Percentiles rank a stretch among this genome's conserved stretches.
phyloP scores from a whole-genome alignment of 176 grass and related monocot genomes.

The sorghum (Sorghum bicolor) region DNA sequence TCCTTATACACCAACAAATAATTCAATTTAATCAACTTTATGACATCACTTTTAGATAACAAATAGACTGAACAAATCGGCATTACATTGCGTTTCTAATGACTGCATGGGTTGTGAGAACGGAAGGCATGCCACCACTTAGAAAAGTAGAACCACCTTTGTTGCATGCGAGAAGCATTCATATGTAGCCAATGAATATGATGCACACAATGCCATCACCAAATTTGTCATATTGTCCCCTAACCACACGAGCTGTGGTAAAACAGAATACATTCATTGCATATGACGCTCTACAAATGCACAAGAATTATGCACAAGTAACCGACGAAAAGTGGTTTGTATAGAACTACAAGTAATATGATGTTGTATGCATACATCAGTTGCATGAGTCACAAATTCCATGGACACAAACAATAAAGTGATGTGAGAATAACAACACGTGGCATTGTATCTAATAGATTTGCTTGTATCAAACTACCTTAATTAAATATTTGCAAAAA shows the following conservation, averaged over 20 bases:
- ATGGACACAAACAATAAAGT: neutral
- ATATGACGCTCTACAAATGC: neutral
- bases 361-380: neutral
- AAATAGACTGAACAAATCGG: neutral
- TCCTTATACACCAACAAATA: neutral
- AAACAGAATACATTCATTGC: neutral
- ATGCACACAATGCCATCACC: neutral
- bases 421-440: neutral
- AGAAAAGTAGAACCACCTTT: neutral
- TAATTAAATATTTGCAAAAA: neutral
- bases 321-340: neutral
- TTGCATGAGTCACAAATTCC: no score
- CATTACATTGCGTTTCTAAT: neutral
- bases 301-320: neutral
- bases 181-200: neutral
- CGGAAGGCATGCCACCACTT: neutral
- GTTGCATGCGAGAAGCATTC: neutral
- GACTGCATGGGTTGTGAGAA: neutral
- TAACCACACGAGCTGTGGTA: neutral
- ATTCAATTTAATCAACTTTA: neutral
- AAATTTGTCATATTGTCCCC: no score
- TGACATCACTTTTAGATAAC: neutral
- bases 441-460: neutral
- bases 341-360: neutral
- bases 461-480: neutral